These are phyloP conservation scores for Coemansia sp. DNA, from an alignment of 192 early-diverging fungal genomes.

Conservation along the genomic window DNA sequence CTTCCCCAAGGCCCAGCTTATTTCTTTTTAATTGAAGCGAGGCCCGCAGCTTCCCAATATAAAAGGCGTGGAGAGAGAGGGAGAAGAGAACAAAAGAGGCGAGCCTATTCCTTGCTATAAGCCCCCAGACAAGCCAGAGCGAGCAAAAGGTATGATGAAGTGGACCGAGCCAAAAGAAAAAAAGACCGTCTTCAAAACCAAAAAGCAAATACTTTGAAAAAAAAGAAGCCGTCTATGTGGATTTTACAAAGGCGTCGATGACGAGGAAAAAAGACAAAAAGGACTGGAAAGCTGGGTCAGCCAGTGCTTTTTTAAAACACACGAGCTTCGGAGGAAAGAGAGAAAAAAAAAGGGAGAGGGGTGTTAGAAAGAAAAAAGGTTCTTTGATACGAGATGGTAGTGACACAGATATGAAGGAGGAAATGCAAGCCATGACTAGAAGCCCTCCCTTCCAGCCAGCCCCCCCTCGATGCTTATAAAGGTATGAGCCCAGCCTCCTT, in stretches of 20 bases:
- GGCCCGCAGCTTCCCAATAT: neutral
- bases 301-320: neutral
- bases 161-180: neutral
- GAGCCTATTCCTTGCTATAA: neutral
- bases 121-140: neutral
- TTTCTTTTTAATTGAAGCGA: constrained; percentile 1
- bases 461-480: neutral
- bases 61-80: neutral
- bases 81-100: neutral
- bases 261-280: neutral
- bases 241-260: constrained; percentile 1
- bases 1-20: neutral
- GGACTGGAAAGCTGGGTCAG: neutral
- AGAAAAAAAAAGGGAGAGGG: neutral
- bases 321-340: neutral
- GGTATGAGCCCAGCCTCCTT: neutral
- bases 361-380: neutral
- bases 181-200: neutral
- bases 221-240: neutral
- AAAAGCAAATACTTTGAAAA: neutral
- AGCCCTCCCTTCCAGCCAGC: neutral
- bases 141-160: neutral
- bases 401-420: constrained; percentile 1
- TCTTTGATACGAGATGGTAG: neutral
- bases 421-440: constrained; percentile 2